Base-by-base conservation (phyloP, 805 yeast genomes). In the Metschnikowia sp. region DNA sequence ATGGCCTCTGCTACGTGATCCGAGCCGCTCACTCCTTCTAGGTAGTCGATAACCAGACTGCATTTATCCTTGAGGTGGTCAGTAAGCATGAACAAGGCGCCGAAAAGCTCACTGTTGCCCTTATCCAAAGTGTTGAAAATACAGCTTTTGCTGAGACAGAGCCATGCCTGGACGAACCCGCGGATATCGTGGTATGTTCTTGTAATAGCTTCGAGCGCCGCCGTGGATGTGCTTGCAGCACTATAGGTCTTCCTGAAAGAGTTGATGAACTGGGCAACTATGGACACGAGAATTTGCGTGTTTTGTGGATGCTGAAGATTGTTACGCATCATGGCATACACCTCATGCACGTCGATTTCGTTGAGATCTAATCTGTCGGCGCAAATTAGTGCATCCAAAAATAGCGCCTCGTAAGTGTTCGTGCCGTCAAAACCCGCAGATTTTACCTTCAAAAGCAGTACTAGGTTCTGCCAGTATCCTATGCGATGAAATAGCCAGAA, bases 381-480 rank as follows among this genome's bases (percentile, higher is more conserved):
- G 12, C 45, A 30, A 3, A 55, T 49, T 22, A 68, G 22, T 1
- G 61, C 52, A 26, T 65, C 64, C 9, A 69, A 47, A 10, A 68
- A 36, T 26, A 66, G 46, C 10, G 57, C 39, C 12, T 59, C 63
- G 47, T 60, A 66, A 11, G 42, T n/a, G 13, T 28, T 40, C 2
- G 8, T n/a, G 12, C 29, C 11, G 6, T 7, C 10, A 13, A 35
- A 45, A 29, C 34, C 40, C n/a, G 37, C 30, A 2, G 39, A 34
- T 4, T 30, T 32, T 15, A 46, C 35, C 6, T 48, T 51, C 26
- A 52, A 37, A 10, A 45, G 44, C 8, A 43, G 47, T 4, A 59
- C 53, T 40, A 69, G 52, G 13, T 52, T 51, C 15, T 54, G 50
- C 75, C 73, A 70, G 44, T 63, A 69, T 1, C 66, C 68, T 6